Percentiles rank a stretch among this genome's conserved stretches.
Conservation (phyloP, 129 eudicot genomes). For the Artemisia annua region DNA sequence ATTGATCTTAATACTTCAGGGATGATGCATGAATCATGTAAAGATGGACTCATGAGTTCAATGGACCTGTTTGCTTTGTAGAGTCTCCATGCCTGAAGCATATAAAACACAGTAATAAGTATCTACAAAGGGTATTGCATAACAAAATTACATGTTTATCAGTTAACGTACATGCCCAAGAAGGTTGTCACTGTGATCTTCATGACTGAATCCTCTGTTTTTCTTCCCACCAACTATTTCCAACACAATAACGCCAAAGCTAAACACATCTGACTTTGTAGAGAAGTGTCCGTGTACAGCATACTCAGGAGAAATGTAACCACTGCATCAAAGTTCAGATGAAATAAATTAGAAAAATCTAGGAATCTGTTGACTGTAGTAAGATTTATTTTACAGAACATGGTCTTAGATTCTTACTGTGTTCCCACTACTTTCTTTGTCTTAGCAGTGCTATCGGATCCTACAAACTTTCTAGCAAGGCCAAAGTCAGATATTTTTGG, state of each 20-base stretch:
- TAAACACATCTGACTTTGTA: slow-evolving; percentile 33
- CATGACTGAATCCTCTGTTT: slow-evolving; percentile 30
- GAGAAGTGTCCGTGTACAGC: slow-evolving; percentile 31
- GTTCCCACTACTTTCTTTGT: slow-evolving; percentile 36
- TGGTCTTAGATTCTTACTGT: slow-evolving; percentile 23
- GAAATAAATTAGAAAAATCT: not conserved
- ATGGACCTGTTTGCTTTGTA: slow-evolving; percentile 13
- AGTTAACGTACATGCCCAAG: slow-evolving; percentile 46
- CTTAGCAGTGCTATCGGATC: slow-evolving; percentile 4
- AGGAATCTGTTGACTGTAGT: too few species aligned
- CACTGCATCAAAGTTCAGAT: slow-evolving; percentile 22
- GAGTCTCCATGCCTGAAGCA: slow-evolving; percentile 33
- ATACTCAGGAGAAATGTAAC: slow-evolving; percentile 36
- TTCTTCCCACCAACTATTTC: slow-evolving; percentile 34
- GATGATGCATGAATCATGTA: not conserved
- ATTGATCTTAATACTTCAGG: slow-evolving; percentile 24
- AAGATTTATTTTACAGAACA: too few species aligned
- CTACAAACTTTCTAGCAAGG: slow-evolving; percentile 31
- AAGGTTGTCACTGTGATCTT: slow-evolving; percentile 32
- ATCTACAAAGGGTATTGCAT: not conserved
- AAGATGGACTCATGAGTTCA: slow-evolving; percentile 15
- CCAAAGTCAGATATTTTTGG: slow-evolving; percentile 32
- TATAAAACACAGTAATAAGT: not conserved
- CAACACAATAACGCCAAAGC: slow-evolving; percentile 36
- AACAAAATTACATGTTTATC: not conserved